phyloP scores from a whole-genome alignment of 176 grass and related monocot species.

The Coix lacrymajobi region DNA sequence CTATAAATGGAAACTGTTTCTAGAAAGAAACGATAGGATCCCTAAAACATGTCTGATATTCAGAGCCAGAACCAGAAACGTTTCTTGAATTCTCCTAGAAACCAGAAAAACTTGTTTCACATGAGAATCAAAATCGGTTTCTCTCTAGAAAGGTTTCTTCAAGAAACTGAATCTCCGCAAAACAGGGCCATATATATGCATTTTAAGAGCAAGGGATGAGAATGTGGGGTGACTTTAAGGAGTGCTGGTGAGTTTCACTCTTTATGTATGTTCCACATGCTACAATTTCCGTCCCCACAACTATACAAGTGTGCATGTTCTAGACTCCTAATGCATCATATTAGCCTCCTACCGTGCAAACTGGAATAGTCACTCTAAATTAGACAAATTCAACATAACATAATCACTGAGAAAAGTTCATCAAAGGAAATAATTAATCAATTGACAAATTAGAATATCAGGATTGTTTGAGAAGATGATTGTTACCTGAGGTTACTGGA shows the following conservation, averaged over 20 bases:
- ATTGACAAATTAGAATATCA: background rate
- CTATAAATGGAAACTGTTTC: background rate
- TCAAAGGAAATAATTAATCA: constrained; percentile 3
- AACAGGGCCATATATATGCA: background rate
- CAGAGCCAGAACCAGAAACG: background rate
- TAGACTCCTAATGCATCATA: background rate
- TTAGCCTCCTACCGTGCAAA: background rate
- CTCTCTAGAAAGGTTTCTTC: background rate
- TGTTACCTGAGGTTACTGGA: constrained; percentile 95
- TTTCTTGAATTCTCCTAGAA: background rate
- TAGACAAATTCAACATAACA: background rate
- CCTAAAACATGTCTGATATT: background rate
- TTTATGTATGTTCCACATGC: background rate
- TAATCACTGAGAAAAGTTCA: constrained; percentile 5
- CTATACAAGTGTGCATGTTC: background rate
- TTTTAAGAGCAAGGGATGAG: background rate
- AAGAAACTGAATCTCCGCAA: background rate
- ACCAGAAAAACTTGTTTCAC: background rate
- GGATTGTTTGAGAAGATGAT: background rate
- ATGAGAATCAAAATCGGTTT: background rate
- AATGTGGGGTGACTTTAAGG: background rate
- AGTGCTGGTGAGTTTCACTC: background rate
- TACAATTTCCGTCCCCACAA: background rate
- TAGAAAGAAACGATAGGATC: background rate
- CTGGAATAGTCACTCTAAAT: background rate